Percentiles rank a stretch among this genome's conserved stretches.
Conservation (phyloP, 352 stramenopile species). For the Phytophthora rubi region DNA sequence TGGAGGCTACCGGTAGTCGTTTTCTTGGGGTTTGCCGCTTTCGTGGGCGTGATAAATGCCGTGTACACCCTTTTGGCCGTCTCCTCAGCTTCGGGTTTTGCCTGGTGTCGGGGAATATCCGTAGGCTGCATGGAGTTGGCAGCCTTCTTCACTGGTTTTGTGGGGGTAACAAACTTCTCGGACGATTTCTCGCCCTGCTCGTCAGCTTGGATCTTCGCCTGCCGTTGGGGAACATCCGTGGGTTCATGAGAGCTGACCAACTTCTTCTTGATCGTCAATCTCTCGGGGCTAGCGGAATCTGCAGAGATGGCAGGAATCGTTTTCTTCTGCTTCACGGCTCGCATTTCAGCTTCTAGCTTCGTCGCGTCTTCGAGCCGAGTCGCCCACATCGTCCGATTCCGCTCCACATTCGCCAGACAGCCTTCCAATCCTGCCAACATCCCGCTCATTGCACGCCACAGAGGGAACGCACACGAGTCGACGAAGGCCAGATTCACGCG, state of each 20-base stretch:
- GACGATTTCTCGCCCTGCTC: not conserved
- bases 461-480: slow-evolving; percentile 83
- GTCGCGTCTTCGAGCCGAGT: slow-evolving; percentile 39
- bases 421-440: slow-evolving; percentile 68
- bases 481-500: slow-evolving; percentile 87
- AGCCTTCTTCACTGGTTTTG: slow-evolving; percentile 12
- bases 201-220: not conserved
- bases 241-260: not conserved
- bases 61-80: slow-evolving; percentile 6
- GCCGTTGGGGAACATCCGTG: not conserved
- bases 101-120: slow-evolving; percentile 5
- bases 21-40: slow-evolving; percentile 13
- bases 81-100: slow-evolving; percentile 1
- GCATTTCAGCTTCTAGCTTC: slow-evolving; percentile 22
- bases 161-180: slow-evolving; percentile 17
- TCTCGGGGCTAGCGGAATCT: slow-evolving; percentile 8
- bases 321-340: slow-evolving; percentile 11
- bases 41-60: slow-evolving; percentile 8
- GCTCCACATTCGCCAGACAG: slow-evolving; percentile 72
- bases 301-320: not conserved
- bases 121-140: slow-evolving; percentile 4
- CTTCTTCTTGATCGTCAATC: slow-evolving; percentile 24
- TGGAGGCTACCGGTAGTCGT: not conserved
- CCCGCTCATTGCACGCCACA: slow-evolving; percentile 75
- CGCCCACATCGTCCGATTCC: slow-evolving; percentile 72